Evolutionary conservation across 768 basidiomycete genomes (phyloP).

Genomic region (Leccinellum luteum): DNA sequence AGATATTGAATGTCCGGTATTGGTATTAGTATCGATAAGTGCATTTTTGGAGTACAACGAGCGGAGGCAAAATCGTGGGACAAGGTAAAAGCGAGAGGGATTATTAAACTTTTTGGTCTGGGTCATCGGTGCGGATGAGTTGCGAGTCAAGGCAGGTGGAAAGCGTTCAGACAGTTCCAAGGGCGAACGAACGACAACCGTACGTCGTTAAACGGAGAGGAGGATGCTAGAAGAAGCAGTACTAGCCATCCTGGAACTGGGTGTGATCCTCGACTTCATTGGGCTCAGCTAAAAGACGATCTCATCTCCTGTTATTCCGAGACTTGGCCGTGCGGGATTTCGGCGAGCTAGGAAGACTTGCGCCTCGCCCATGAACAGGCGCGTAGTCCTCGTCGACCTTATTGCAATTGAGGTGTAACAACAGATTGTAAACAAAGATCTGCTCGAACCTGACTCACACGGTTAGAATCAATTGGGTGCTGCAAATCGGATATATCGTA

Average conservation of each 20-base stretch:
- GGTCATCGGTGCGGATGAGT: background rate
- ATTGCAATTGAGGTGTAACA: constrained; percentile 73
- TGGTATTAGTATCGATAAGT: constrained; percentile 9
- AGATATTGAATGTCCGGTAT: background rate
- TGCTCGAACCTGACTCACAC: constrained; percentile 70
- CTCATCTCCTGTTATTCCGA: constrained; percentile 45
- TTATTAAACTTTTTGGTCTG: background rate
- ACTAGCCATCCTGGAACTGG: background rate
- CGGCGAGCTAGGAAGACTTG: constrained; percentile 46
- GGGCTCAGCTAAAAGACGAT: background rate
- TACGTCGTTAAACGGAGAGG: background rate
- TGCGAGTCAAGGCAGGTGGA: background rate
- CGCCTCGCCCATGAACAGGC: constrained; percentile 77
- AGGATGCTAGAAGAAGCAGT: background rate
- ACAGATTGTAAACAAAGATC: constrained; percentile 80
- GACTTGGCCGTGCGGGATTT: constrained; percentile 53
- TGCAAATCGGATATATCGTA: background rate
- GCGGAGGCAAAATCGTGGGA: background rate
- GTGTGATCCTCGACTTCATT: background rate
- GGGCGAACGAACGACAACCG: background rate
- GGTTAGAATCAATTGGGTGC: constrained; percentile 2
- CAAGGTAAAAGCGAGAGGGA: background rate
- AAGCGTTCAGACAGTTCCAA: background rate
- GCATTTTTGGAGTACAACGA: constrained; percentile 16
- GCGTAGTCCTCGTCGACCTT: constrained; percentile 75